These are phyloP conservation scores for Alternaria gaisen DNA, from an alignment of 2,329 filamentous ascomycete species.

Conservation along the genomic window DNA sequence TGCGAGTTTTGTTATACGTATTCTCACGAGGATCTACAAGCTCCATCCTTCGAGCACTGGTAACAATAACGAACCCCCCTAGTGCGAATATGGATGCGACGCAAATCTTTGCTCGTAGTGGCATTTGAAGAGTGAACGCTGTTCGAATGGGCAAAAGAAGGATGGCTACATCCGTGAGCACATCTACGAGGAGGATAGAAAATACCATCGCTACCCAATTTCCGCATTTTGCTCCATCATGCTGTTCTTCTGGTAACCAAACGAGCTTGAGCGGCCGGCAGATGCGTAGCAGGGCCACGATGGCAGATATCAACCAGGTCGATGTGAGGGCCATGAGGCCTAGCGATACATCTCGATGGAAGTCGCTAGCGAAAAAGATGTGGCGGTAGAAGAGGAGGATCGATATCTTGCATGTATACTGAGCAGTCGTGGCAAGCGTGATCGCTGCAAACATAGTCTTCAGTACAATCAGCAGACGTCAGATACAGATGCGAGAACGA, in stretches of 20 bases:
- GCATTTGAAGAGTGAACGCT: neutral
- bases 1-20: neutral
- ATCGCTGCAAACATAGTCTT: neutral
- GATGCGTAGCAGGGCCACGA: neutral
- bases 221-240: neutral
- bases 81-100: neutral
- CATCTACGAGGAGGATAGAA: neutral
- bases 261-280: neutral
- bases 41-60: neutral
- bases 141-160: slow-evolving; percentile 1
- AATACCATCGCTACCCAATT: neutral
- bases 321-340: neutral
- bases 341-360: neutral
- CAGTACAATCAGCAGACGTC: neutral
- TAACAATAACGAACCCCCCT: neutral
- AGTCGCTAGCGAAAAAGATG: neutral
- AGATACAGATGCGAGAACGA: neutral
- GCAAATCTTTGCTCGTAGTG: neutral
- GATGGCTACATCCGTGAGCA: neutral
- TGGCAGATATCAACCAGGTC: neutral
- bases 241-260: neutral
- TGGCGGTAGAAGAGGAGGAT: slow-evolving; percentile 8
- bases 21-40: neutral
- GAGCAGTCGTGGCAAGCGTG: neutral
- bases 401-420: slow-evolving; percentile 5